These are phyloP conservation scores for Clonostachys byssicola DNA, from an alignment of 2,329 filamentous ascomycete genomes.

Conservation along the genomic window DNA sequence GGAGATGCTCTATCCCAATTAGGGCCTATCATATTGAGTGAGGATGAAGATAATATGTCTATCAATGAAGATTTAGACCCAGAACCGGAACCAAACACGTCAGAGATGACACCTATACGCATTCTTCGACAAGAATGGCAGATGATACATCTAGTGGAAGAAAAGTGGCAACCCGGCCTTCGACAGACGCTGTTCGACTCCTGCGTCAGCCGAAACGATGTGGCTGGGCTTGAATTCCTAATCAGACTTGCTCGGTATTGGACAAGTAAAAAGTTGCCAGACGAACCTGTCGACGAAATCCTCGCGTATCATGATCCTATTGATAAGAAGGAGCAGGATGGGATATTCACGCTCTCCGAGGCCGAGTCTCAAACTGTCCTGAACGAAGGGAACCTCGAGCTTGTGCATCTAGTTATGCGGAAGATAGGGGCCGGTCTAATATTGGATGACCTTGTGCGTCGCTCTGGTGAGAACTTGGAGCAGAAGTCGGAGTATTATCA, in stretches of 20 bases:
- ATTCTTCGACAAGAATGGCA: slow-evolving; percentile 39
- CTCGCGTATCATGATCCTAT: slow-evolving; percentile 12
- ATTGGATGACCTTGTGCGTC: slow-evolving; percentile 60
- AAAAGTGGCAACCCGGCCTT: slow-evolving; percentile 11
- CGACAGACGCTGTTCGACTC: slow-evolving; percentile 29
- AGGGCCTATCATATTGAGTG: slow-evolving; percentile 40
- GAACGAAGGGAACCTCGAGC: slow-evolving; percentile 42
- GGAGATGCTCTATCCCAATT: slow-evolving; percentile 26
- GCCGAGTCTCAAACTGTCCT: slow-evolving; percentile 38
- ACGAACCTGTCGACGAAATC: not conserved
- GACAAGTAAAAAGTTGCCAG: slow-evolving; percentile 24
- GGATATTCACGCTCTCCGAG: slow-evolving; percentile 32
- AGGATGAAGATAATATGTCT: slow-evolving; percentile 61
- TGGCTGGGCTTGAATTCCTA: slow-evolving; percentile 47
- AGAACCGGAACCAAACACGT: slow-evolving; percentile 64
- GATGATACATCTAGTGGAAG: slow-evolving; percentile 21
- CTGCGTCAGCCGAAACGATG: slow-evolving; percentile 50
- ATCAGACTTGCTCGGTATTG: slow-evolving; percentile 49
- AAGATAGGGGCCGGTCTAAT: slow-evolving; percentile 65
- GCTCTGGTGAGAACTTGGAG: slow-evolving; percentile 57
- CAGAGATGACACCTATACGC: slow-evolving; percentile 47
- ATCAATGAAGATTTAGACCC: slow-evolving; percentile 77
- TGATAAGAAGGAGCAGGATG: slow-evolving; percentile 23
- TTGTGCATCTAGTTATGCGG: slow-evolving; percentile 62
- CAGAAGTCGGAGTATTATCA: slow-evolving; percentile 71